Conservation (phyloP, 345 rosid genomes). For the Arabis alpina region DNA sequence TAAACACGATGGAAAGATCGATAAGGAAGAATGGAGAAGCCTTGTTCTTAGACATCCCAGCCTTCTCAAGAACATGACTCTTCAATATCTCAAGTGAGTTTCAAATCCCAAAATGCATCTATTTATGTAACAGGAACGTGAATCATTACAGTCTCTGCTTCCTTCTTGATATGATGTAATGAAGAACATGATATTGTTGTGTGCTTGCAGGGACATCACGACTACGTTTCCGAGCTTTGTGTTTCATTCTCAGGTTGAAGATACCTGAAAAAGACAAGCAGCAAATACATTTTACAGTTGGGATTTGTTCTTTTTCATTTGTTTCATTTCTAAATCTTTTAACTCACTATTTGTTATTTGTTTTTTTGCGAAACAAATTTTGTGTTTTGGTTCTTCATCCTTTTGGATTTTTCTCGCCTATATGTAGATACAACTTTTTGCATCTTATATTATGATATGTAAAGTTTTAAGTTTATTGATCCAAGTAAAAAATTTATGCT, state of each 20-base stretch:
- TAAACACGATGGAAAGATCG: conserved; percentile 92
- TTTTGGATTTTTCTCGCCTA: too few species aligned
- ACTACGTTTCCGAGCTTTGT: conserved; percentile 95
- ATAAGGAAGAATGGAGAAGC: conserved; percentile 96
- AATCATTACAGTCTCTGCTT: too few species aligned
- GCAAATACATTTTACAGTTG: background rate
- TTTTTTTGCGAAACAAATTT: too few species aligned
- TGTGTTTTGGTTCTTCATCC: too few species aligned
- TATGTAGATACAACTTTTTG: too few species aligned
- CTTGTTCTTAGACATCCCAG: conserved; percentile 92
- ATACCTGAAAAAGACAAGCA: conserved; percentile 47
- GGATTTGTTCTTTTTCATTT: too few species aligned
- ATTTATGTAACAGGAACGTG: too few species aligned
- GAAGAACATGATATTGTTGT: background rate
- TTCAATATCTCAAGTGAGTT: conserved; percentile 95
- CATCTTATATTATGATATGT: conserved; percentile 9
- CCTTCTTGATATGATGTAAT: background rate
- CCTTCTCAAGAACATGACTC: conserved; percentile 96
- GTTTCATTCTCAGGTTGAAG: conserved; percentile 88
- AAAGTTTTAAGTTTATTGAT: conserved; percentile 21
- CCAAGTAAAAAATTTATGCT: conserved; percentile 11
- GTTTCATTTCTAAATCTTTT: too few species aligned
- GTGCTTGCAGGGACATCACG: conserved; percentile 74
- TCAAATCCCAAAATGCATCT: background rate
- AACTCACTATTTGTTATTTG: too few species aligned